Base-by-base conservation (phyloP, 2,329 filamentous ascomycete species). In the Penicillium expansum region DNA sequence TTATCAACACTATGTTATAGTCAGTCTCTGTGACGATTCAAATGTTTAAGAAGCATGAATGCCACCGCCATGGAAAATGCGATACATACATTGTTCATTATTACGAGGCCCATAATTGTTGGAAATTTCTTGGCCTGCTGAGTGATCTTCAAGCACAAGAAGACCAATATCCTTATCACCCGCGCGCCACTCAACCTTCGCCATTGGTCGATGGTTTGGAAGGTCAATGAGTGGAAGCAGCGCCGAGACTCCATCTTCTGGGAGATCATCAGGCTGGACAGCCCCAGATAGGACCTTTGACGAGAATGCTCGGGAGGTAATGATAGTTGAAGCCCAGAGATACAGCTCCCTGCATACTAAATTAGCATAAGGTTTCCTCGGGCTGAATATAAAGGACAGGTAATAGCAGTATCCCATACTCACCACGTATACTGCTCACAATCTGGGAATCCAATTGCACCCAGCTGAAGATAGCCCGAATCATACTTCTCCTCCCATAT, bases 51-150 rank as follows among this genome's bases (percentile, higher is more conserved):
- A 4, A 18, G 24, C 11, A 13, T 10, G 11, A 20, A 20, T 16
- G 20, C 10, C 14, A 9, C 2, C 2, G 29, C 5, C 16, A 35
- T 18, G 3, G 37, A 2, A 20, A 30, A 24, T 1, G 22, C 1
- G 22, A 39, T 29, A 60, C 74, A 45, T 59, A 75, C 78, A 75
- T 74, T 90, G 87, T 57, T 86, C 87, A 65, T 91, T 92, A 7
- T 87, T 89, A 72, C 90, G 89, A n/a, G 78, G 74, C 30, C 88
- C 88, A 67, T 92, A 92, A 70, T 90, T 91, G 75, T 90, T 90
- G 66, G 80, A 86, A 24, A 82, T 73, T 61, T 82, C 78, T 30
- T 83, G 71, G 0, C 86, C 84, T 0, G 83, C 44, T 11, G 73
- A 5, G 61, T 48, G 63, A 8, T 74, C 67, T 11, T 79, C 72